phyloP scores from a whole-genome alignment of 1,284 basidiomycete species.

The Xerocomus minutiporus region DNA sequence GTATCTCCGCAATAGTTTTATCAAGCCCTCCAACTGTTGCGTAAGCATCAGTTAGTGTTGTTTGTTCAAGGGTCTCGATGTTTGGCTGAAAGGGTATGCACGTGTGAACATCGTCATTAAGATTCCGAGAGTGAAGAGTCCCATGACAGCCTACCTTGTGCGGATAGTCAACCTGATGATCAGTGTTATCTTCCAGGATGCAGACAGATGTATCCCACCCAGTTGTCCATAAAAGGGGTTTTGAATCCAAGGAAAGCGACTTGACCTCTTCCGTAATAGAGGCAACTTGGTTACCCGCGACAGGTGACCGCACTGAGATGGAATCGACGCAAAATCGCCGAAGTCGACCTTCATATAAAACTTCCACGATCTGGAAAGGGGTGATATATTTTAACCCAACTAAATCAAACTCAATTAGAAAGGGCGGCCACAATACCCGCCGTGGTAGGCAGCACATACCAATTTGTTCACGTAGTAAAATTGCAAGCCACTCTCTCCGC shows the following conservation, averaged over 20 bases:
- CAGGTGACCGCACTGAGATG: conserved; percentile 39
- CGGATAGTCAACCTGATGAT: conserved; percentile 14
- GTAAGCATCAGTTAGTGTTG: conserved; percentile 51
- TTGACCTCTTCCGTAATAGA: conserved; percentile 41
- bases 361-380: conserved; percentile 54
- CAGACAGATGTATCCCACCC: conserved; percentile 60
- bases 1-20: conserved; percentile 84
- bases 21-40: conserved; percentile 84
- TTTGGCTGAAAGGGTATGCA: conserved; percentile 34
- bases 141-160: conserved; percentile 31
- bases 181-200: conserved; percentile 37
- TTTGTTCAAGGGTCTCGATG: conserved; percentile 42
- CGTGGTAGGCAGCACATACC: conserved; percentile 37
- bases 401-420: conserved; percentile 30
- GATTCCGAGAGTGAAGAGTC: conserved; percentile 6
- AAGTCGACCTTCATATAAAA: conserved; percentile 57
- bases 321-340: conserved; percentile 53
- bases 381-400: conserved; percentile 75
- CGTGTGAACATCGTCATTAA: conserved; percentile 12
- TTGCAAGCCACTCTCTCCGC: conserved; percentile 60
- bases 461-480: conserved; percentile 58
- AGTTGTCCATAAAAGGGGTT: conserved; percentile 48
- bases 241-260: conserved; percentile 39
- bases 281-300: conserved; percentile 22
- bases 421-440: conserved; percentile 2